phyloP scores from a whole-genome alignment of 2,329 filamentous ascomycete species.

The Mycosphaerella sp. region DNA sequence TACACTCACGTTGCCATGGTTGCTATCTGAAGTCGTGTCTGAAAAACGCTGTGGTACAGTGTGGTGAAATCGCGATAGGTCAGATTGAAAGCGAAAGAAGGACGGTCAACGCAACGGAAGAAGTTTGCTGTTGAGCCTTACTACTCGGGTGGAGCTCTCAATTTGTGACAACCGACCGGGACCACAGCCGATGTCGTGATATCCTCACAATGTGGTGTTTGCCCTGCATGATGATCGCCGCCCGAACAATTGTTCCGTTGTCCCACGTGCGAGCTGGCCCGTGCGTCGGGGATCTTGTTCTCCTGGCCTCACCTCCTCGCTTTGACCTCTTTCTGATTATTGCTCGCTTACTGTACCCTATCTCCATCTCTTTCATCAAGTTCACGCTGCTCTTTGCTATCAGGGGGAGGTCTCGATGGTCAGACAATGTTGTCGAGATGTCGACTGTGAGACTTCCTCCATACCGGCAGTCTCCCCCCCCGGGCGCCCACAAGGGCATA shows the following conservation, averaged over 20 bases:
- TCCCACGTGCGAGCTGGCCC: neutral
- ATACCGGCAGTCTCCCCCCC: neutral
- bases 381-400: neutral
- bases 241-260: too few species aligned
- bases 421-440: neutral
- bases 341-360: neutral
- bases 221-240: neutral
- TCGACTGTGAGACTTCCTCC: neutral
- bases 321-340: neutral
- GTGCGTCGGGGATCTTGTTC: neutral
- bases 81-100: neutral
- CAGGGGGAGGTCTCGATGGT: too few species aligned
- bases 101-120: neutral
- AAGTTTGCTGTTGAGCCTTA: neutral
- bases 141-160: neutral
- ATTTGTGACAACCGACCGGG: neutral
- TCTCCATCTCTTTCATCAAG: neutral
- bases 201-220: too few species aligned
- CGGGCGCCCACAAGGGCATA: neutral
- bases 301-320: neutral
- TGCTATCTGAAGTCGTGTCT: neutral
- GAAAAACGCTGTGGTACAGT: neutral
- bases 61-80: neutral
- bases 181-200: neutral
- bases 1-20: conserved; percentile 24